A percentile compares a stretch with the other conserved stretches of the same genome.
Evolutionary conservation across 148 eudicot genomes (phyloP).

Genomic region (Rhododendron ovatum): DNA sequence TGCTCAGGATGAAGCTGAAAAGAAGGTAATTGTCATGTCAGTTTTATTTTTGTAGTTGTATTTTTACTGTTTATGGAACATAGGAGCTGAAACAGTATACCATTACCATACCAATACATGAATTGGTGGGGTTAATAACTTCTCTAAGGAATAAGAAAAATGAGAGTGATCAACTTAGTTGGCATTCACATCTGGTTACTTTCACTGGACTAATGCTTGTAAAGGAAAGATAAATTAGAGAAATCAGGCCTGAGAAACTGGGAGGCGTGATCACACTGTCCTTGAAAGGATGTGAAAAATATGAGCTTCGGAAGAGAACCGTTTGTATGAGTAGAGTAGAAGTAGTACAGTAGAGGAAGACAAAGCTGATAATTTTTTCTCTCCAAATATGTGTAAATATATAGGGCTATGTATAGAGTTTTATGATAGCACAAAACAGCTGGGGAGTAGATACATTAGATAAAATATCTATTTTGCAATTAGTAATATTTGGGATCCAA

Average conservation of each 20-base stretch:
- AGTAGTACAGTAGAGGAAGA: background rate
- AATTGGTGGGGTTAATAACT: background rate
- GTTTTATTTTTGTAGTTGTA: background rate
- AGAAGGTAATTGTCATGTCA: slow-evolving; percentile 41
- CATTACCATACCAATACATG: background rate
- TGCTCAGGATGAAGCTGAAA: slow-evolving; percentile 81
- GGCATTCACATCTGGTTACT: background rate
- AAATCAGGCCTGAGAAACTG: background rate
- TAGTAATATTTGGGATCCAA: too few relatives aligned
- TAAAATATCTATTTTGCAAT: too few relatives aligned
- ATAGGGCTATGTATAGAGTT: background rate
- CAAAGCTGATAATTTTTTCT: background rate
- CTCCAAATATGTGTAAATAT: background rate
- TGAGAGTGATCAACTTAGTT: background rate
- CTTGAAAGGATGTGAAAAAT: background rate
- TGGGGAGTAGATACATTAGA: background rate
- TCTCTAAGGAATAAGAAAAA: background rate
- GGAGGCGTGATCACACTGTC: too few relatives aligned
- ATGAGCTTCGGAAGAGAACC: background rate
- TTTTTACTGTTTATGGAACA: background rate
- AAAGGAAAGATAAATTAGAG: background rate
- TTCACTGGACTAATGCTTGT: background rate
- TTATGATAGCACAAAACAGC: too few relatives aligned
- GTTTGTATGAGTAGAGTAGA: background rate
- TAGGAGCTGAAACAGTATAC: background rate